A percentile compares a stretch with the other conserved stretches of the same genome.
Conservation (phyloP, 257 asterid species). For the Nicotiana attenuata region DNA sequence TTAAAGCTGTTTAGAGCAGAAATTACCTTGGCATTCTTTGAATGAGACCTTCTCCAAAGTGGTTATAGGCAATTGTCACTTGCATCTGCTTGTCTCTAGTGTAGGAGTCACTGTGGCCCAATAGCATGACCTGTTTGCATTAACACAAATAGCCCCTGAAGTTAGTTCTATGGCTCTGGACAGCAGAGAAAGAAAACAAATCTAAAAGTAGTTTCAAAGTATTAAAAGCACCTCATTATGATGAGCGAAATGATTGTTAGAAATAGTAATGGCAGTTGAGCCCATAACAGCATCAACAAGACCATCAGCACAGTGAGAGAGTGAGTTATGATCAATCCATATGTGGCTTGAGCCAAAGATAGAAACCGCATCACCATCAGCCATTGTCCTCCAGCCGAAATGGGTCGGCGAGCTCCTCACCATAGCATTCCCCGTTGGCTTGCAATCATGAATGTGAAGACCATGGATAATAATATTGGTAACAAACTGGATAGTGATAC, state of each 20-base stretch:
- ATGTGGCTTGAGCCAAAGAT: conserved; percentile 84
- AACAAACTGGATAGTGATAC: conserved; percentile 71
- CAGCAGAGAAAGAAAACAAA: not conserved
- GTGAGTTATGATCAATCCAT: conserved; percentile 93
- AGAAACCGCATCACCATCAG: conserved; percentile 87
- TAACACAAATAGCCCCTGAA: not conserved
- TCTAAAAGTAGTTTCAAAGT: not conserved
- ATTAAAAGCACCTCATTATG: conserved; percentile 65
- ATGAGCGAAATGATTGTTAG: conserved; percentile 81
- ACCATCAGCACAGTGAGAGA: conserved; percentile 86
- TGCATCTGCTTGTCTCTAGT: conserved; percentile 84
- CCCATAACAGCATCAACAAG: conserved; percentile 97
- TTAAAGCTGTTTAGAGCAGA: too few species aligned
- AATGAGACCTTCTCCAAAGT: conserved; percentile 85
- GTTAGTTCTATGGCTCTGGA: not conserved
- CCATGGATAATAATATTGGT: conserved; percentile 83
- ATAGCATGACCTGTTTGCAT: conserved; percentile 65
- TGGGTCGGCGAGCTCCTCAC: conserved; percentile 83
- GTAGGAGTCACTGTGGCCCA: conserved; percentile 95
- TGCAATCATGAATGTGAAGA: conserved; percentile 73
- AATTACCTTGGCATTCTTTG: conserved; percentile 96
- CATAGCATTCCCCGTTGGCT: conserved; percentile 88
- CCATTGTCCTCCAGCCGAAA: conserved; percentile 91
- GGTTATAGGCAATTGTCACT: conserved; percentile 91
- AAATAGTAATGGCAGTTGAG: conserved; percentile 82